Evolutionary conservation across 768 basidiomycete genomes (phyloP).

Genomic region (Fistulinella prunicolor): DNA sequence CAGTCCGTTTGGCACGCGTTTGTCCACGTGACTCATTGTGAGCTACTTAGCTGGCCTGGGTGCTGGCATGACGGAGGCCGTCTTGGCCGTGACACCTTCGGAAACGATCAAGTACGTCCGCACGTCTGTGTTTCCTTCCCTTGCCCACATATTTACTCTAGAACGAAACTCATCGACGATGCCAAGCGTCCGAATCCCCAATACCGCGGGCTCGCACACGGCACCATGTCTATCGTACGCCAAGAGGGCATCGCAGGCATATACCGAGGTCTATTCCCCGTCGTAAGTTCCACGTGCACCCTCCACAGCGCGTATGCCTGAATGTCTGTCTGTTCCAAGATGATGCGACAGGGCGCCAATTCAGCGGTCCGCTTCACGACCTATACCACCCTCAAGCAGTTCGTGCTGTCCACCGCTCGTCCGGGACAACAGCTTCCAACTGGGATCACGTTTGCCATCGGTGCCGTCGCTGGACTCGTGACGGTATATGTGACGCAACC

Average conservation of each 20-base stretch:
- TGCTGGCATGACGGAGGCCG: conserved; percentile 89
- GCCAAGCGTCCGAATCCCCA: conserved; percentile 80
- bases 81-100: conserved; percentile 94
- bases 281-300: conserved; percentile 52
- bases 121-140: not conserved
- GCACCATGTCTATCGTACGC: conserved; percentile 72
- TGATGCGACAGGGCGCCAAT: conserved; percentile 98
- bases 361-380: conserved; percentile 96
- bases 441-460: conserved; percentile 91
- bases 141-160: conserved; percentile 30
- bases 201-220: conserved; percentile 86
- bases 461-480: conserved; percentile 89
- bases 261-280: conserved; percentile 91
- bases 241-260: conserved; percentile 84
- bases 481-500: conserved; percentile 93
- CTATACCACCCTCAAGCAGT: conserved; percentile 90
- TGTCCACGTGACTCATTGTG: conserved; percentile 11
- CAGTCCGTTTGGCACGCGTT: not conserved
- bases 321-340: conserved; percentile 42
- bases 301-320: no score
- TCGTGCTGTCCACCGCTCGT: conserved; percentile 79
- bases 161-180: conserved; percentile 97
- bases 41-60: conserved; percentile 67
- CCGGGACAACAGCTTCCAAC: conserved; percentile 84
- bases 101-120: conserved; percentile 92